These are phyloP conservation scores for Escovopsis sp. DNA, from an alignment of 2,329 filamentous ascomycete genomes.

Conservation along the genomic window DNA sequence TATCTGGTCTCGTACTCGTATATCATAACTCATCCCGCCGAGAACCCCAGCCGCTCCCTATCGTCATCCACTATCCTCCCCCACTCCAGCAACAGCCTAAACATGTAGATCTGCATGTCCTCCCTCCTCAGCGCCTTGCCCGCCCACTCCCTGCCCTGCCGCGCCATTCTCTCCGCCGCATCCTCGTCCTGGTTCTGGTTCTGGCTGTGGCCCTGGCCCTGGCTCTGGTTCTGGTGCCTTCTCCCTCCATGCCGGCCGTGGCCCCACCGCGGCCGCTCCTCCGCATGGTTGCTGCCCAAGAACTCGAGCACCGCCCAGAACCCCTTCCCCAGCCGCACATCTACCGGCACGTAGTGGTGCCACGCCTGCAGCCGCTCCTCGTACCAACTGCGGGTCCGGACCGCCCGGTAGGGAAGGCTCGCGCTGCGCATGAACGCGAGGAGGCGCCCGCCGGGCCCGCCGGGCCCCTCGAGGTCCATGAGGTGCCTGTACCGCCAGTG, in stretches of 20 bases:
- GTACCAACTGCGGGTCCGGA: conserved; percentile 49
- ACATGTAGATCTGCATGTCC: conserved; percentile 65
- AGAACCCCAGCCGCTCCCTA: conserved; percentile 22
- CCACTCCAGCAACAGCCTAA: conserved; percentile 58
- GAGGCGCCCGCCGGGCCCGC: conserved; percentile 46
- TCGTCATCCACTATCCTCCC: conserved; percentile 45
- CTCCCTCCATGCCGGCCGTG: no score
- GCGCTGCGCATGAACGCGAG: conserved; percentile 52
- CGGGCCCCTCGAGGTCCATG: conserved; percentile 55
- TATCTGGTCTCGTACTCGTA: no score
- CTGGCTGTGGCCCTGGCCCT: no score
- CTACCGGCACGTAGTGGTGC: conserved; percentile 49
- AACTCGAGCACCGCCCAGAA: conserved; percentile 39
- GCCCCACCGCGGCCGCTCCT: conserved; percentile 1
- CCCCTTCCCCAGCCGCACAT: conserved; percentile 34
- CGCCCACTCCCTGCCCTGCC: conserved; percentile 39
- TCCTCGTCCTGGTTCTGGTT: not conserved
- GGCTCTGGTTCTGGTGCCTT: no score
- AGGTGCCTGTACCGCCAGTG: conserved; percentile 48
- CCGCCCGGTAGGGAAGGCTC: conserved; percentile 50
- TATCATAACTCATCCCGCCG: not conserved
- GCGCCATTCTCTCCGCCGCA: conserved; percentile 9
- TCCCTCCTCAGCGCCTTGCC: conserved; percentile 43
- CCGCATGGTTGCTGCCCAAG: conserved; percentile 4
- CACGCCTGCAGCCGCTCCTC: conserved; percentile 45